These are phyloP conservation scores for Russula lepida DNA, from an alignment of 768 basidiomycete genomes.

Conservation along the genomic window DNA sequence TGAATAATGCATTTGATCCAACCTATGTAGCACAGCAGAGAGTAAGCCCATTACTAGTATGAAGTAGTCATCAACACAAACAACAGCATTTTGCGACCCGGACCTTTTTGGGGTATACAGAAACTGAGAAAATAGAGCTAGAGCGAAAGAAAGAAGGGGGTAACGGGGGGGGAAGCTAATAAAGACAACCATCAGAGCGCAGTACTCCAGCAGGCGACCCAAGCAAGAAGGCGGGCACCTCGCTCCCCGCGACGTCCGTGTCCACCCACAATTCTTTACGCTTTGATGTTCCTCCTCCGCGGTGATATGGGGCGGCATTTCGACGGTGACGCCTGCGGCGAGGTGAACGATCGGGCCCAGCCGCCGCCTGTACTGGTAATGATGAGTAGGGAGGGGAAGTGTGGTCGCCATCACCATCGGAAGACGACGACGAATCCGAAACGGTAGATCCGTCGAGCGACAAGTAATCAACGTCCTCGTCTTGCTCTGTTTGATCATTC, in stretches of 20 bases:
- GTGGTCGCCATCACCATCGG: not conserved
- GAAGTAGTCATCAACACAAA: not conserved
- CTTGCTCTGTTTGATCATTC: not conserved
- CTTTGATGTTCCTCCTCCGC: not conserved
- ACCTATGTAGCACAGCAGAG: not conserved
- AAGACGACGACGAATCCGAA: conserved; percentile 11
- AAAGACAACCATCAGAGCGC: not conserved
- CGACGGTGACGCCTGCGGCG: not conserved
- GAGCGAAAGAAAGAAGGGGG: not conserved
- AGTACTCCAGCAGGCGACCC: not conserved
- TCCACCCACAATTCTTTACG: conserved; percentile 11
- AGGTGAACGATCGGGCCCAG: not conserved
- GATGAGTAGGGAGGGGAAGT: not conserved
- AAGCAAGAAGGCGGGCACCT: not conserved
- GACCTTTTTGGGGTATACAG: not conserved
- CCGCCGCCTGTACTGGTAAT: not conserved
- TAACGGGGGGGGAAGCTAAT: not conserved
- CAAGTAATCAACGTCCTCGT: not conserved
- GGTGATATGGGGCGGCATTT: conserved; percentile 2
- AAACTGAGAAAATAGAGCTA: not conserved
- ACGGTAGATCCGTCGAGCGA: conserved; percentile 1
- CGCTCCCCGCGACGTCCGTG: not conserved
- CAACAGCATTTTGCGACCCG: not conserved
- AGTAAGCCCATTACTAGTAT: not conserved
- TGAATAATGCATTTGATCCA: no score